These are phyloP conservation scores for Leptosphaerulina australis DNA, from an alignment of 2,329 filamentous ascomycete genomes.

Conservation along the genomic window DNA sequence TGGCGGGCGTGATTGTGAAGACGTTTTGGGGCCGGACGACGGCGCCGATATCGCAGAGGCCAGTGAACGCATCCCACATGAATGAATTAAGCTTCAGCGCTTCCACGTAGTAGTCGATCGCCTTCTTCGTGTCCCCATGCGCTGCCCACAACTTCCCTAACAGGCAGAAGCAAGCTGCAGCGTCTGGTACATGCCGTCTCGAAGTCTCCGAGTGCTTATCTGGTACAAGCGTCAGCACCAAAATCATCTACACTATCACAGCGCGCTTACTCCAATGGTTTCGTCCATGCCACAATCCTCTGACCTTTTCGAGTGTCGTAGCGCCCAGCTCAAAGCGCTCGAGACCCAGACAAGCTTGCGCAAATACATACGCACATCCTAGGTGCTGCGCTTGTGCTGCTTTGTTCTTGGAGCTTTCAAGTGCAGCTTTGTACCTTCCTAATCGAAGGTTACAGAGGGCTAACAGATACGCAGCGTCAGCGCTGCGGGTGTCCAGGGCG, in stretches of 20 bases:
- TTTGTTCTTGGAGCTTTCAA: conserved; percentile 76
- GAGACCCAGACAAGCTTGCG: conserved; percentile 82
- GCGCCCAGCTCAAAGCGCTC: conserved; percentile 83
- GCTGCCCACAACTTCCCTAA: conserved; percentile 86
- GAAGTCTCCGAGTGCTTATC: conserved; percentile 76
- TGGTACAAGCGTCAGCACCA: conserved; percentile 37
- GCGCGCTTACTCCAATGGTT: conserved; percentile 73
- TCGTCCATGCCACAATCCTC: conserved; percentile 74
- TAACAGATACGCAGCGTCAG: conserved; percentile 81
- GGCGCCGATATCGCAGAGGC: conserved; percentile 81
- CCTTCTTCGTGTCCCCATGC: conserved; percentile 79
- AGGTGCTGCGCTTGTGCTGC: conserved; percentile 76
- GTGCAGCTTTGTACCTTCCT: conserved; percentile 83
- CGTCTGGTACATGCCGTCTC: conserved; percentile 78
- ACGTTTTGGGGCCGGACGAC: conserved; percentile 82
- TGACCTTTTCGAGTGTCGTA: conserved; percentile 80
- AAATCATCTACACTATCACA: not conserved
- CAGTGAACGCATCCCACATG: conserved; percentile 96
- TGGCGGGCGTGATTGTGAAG: conserved; percentile 75
- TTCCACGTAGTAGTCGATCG: conserved; percentile 85
- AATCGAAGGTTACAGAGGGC: conserved; percentile 83
- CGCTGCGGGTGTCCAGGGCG: conserved; percentile 80
- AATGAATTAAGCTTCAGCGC: conserved; percentile 89
- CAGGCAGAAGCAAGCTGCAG: conserved; percentile 80
- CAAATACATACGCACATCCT: conserved; percentile 89